Evolutionary conservation across 768 basidiomycete genomes (phyloP).

Genomic region (Megacollybia marginata): DNA sequence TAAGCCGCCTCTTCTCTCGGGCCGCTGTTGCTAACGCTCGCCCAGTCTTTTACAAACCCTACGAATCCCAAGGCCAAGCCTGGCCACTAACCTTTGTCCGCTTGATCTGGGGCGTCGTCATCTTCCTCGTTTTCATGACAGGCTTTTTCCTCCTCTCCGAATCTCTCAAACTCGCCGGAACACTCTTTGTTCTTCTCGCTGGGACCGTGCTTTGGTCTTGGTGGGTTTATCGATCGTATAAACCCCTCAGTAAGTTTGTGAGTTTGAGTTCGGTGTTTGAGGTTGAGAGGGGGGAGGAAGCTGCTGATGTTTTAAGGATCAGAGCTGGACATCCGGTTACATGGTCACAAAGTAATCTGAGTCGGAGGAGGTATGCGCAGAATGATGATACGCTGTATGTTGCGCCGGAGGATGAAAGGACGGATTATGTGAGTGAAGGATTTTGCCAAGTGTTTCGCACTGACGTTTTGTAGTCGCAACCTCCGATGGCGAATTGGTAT

Average conservation of each 20-base stretch:
- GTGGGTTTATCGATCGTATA: slow-evolving; percentile 61
- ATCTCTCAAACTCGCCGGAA: slow-evolving; percentile 48
- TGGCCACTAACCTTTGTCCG: slow-evolving; percentile 96
- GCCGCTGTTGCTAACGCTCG: neutral
- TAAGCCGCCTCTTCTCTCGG: slow-evolving; percentile 26
- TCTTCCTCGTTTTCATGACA: slow-evolving; percentile 95
- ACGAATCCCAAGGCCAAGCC: slow-evolving; percentile 94
- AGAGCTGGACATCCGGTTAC: slow-evolving; percentile 82
- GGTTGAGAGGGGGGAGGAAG: slow-evolving; percentile 84
- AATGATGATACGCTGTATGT: slow-evolving; percentile 94
- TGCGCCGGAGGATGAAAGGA: slow-evolving; percentile 88
- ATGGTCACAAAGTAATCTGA: slow-evolving; percentile 86
- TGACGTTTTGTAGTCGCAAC: slow-evolving; percentile 62
- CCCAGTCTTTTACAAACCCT: slow-evolving; percentile 95
- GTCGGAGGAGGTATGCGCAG: slow-evolving; percentile 80
- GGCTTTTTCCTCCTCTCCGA: slow-evolving; percentile 76
- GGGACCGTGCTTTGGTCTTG: slow-evolving; percentile 79
- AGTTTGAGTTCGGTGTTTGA: slow-evolving; percentile 83
- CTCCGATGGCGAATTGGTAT: slow-evolving; percentile 95
- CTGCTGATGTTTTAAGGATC: slow-evolving; percentile 68
- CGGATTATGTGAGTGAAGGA: slow-evolving; percentile 65
- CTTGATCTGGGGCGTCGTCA: slow-evolving; percentile 85
- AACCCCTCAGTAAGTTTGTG: slow-evolving; percentile 72
- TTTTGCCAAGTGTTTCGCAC: neutral
- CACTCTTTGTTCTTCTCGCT: slow-evolving; percentile 68